Evolutionary conservation across 768 basidiomycete genomes (phyloP), one percentile per base, ranked within the genome.

Genomic region (Austroboletus eburneus): DNA sequence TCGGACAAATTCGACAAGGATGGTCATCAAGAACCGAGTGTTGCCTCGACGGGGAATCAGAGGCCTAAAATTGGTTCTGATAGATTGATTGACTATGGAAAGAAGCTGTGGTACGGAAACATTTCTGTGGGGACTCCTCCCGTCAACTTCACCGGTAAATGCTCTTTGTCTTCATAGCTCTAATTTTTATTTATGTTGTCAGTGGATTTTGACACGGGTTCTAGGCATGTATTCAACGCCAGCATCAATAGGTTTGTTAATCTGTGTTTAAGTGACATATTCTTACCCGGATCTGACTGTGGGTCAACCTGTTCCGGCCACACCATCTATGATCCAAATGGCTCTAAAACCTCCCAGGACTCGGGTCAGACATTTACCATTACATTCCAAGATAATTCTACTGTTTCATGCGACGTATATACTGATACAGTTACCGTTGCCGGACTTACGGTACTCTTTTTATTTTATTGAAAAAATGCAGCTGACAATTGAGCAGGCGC

Each of bases 181-280:
- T 25, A n/a, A n/a, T n/a, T n/a, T n/a, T n/a, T n/a, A n/a, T 14
- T 33, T 17, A 16, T 25, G 20, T 4, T 27, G 6, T 4, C n/a
- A 57, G 56, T 62, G 34, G 52, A 50, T 10, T 62, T 62, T 7
- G 63, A 67, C 32, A 64, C 64, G 3, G 62, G 62, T 13, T 57
- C 57, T 14, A 57, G 61, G 55, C 18, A 48, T 5, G 27, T 56
- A 14, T 42, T n/a, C 9, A n/a, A 9, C 22, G 9, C 23, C 8
- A 2, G 20, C 21, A 14, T 13, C 8, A 21, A 10, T 14, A 2
- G 7, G 18, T n/a, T 0, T 30, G 7, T 42, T 54, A 24, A 54
- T 0, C 3, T 4, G 3, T 14, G n/a, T 12, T 35, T 12, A 35
- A 24, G 63, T 18, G 65, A 67, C 37, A 43, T 67, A 4, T 61